A percentile compares a stretch with the other conserved stretches of the same genome.
Conservation (phyloP, 2,329 filamentous ascomycete species). For the Tolypocladium tundrense region DNA sequence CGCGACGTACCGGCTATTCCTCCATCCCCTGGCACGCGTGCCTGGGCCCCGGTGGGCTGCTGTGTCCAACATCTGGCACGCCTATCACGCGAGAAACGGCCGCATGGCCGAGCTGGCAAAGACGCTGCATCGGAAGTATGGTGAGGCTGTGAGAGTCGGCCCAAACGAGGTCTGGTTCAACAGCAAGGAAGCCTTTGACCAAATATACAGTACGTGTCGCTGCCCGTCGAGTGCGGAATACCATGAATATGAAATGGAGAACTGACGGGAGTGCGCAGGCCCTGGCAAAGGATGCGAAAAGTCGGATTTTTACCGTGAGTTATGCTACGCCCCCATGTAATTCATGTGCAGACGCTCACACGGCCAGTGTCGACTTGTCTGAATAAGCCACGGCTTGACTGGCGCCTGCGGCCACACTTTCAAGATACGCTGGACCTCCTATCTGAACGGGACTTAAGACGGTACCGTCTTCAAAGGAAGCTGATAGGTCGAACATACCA, state of each 20-base stretch:
- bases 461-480: conserved; percentile 38
- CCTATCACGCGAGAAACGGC: conserved; percentile 32
- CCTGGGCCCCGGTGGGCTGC: conserved; percentile 38
- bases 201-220: conserved; percentile 32
- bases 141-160: conserved; percentile 40
- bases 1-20: conserved; percentile 25
- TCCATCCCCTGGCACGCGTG: conserved; percentile 33
- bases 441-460: conserved; percentile 33
- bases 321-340: background rate
- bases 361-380: conserved; percentile 33
- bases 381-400: conserved; percentile 30
- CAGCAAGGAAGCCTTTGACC: conserved; percentile 33
- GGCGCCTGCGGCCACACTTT: conserved; percentile 22
- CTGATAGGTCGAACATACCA: conserved; percentile 39
- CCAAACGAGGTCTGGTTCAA: conserved; percentile 45
- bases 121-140: conserved; percentile 35
- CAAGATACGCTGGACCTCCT: conserved; percentile 39
- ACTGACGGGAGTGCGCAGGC: conserved; percentile 19
- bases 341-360: background rate
- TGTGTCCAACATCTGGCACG: conserved; percentile 37
- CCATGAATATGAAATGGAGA: background rate
- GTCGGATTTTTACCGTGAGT: conserved; percentile 40
- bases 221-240: background rate
- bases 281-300: conserved; percentile 37
- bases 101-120: conserved; percentile 28